phyloP scores from a whole-genome alignment of 495 filamentous ascomycete species.

The Penicillium taxi region DNA sequence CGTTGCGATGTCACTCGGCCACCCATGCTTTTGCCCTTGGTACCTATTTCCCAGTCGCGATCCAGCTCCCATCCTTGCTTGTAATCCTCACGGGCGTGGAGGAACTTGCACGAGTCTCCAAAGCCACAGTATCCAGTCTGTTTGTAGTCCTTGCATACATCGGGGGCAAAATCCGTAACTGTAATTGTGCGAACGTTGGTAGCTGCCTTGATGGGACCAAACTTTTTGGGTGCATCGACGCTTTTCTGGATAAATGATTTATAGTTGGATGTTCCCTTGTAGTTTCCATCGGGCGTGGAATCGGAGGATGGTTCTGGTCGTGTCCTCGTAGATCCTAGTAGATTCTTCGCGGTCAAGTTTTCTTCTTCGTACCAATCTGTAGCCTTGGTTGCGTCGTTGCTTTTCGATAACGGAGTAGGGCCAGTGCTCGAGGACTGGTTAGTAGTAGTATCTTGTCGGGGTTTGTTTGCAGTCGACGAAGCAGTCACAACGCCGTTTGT shows the following conservation, averaged over 20 bases:
- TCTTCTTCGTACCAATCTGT: constrained; percentile 80
- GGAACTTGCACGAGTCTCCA: constrained; percentile 70
- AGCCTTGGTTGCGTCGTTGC: constrained; percentile 86
- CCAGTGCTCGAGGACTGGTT: constrained; percentile 51
- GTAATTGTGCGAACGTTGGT: constrained; percentile 90
- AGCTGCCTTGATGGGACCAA: constrained; percentile 82
- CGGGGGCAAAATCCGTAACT: constrained; percentile 82
- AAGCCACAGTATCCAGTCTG: constrained; percentile 52
- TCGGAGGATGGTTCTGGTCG: constrained; percentile 16
- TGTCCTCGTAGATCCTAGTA: constrained; percentile 55
- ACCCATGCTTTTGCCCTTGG: constrained; percentile 60
- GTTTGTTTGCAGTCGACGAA: constrained; percentile 38
- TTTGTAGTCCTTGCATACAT: constrained; percentile 95
- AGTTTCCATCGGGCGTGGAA: constrained; percentile 53
- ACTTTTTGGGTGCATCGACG: constrained; percentile 65
- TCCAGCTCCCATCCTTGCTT: constrained; percentile 94
- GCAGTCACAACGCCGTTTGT: constrained; percentile 56
- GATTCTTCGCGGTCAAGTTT: constrained; percentile 47
- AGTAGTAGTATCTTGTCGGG: constrained; percentile 34
- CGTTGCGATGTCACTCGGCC: constrained; percentile 55
- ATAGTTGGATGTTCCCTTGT: constrained; percentile 67
- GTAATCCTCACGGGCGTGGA: constrained; percentile 81
- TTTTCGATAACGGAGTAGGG: constrained; percentile 46
- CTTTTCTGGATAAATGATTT: constrained; percentile 72
- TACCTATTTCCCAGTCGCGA: constrained; percentile 80